Conservation (phyloP, 306 rosid genomes). For the Trifolium subterraneum region DNA sequence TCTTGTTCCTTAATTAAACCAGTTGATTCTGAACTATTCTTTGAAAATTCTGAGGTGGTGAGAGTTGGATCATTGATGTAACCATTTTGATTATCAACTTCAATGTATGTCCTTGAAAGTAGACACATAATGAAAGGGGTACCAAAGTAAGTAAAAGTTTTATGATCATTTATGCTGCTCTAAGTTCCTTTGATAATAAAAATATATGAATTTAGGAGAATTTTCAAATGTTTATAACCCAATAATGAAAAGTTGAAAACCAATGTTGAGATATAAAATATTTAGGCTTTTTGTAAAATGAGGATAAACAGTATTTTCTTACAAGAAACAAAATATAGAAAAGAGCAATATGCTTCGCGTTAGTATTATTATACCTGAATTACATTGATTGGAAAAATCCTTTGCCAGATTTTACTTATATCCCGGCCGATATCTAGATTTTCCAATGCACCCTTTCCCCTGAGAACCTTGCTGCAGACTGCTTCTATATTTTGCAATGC, state of each 20-base stretch:
- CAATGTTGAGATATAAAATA: background rate
- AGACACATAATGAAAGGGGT: conserved; percentile 17
- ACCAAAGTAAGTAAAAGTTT: conserved; percentile 33
- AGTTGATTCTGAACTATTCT: background rate
- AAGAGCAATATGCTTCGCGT: conserved; percentile 6
- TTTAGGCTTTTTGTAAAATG: background rate
- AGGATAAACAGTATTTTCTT: background rate
- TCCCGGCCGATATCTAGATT: no score
- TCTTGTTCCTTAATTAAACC: conserved; percentile 9
- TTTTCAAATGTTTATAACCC: background rate
- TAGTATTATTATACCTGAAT: background rate
- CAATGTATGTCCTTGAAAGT: conserved; percentile 30
- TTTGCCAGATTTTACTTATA: background rate
- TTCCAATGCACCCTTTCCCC: background rate
- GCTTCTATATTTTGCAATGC: conserved; percentile 19
- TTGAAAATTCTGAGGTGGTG: conserved; percentile 3
- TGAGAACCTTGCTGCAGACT: background rate
- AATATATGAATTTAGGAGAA: conserved; percentile 14
- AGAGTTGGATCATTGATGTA: conserved; percentile 27
- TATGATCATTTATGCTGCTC: conserved; percentile 17
- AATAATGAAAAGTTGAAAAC: conserved; percentile 23
- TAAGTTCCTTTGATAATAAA: conserved; percentile 6
- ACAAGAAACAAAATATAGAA: background rate
- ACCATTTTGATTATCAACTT: conserved; percentile 32
- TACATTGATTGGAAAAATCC: background rate